Evolutionary conservation across 2,329 filamentous ascomycete genomes (phyloP).

Genomic region (Ophiosphaerella korrae): DNA sequence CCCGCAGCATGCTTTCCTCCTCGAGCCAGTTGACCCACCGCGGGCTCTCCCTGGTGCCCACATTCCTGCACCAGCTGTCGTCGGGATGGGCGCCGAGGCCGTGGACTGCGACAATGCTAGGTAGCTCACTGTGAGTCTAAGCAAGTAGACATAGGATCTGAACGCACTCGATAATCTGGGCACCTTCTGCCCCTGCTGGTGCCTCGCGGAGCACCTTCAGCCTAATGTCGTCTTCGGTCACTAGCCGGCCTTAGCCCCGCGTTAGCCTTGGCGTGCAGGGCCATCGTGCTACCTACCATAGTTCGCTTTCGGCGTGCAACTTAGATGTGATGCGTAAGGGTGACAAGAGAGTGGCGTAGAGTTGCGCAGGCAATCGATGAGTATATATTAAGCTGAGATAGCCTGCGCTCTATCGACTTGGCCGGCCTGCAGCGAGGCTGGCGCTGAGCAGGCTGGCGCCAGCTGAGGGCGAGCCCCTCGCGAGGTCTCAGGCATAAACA

Average conservation of each 20-base stretch:
- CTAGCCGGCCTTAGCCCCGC: conserved; percentile 14
- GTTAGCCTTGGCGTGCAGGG: conserved; percentile 7
- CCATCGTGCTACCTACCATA: conserved; percentile 15
- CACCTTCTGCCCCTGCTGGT: conserved; percentile 12
- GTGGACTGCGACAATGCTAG: background rate
- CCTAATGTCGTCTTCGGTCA: conserved; percentile 27
- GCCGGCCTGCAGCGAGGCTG: conserved; percentile 10
- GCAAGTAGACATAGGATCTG: background rate
- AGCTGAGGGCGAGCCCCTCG: background rate
- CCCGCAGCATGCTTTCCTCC: too few species aligned
- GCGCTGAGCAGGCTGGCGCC: background rate
- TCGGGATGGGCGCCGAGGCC: too few species aligned
- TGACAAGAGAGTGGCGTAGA: background rate
- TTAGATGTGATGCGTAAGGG: background rate
- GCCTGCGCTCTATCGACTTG: conserved; percentile 1
- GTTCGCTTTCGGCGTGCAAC: background rate
- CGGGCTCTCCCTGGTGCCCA: too few species aligned
- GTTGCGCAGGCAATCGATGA: background rate
- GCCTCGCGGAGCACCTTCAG: conserved; percentile 27
- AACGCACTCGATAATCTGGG: conserved; percentile 19
- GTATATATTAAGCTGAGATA: conserved; percentile 6
- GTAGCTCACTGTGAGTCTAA: conserved; percentile 6
- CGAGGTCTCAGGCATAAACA: background rate
- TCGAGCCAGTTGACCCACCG: too few species aligned
- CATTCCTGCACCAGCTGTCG: too few species aligned